Conservation (phyloP, 1,284 basidiomycete genomes). For the Xanthoconium separans region DNA sequence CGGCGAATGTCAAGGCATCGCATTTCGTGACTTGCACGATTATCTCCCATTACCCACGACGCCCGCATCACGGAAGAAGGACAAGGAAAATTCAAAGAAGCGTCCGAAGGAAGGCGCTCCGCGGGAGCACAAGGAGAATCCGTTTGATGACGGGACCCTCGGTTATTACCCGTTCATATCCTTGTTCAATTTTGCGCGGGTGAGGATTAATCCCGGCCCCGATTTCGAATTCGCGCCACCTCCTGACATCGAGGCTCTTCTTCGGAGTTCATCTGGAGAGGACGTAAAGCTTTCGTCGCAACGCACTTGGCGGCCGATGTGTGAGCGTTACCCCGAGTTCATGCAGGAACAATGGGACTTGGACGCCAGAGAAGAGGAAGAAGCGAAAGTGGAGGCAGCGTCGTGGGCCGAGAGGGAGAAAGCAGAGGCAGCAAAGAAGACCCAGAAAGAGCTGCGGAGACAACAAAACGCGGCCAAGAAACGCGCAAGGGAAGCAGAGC, state of each 20-base stretch:
- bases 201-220: slow-evolving; percentile 86
- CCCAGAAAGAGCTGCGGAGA: slow-evolving; percentile 49
- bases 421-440: slow-evolving; percentile 48
- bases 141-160: slow-evolving; percentile 90
- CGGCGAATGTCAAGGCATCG: slow-evolving; percentile 82
- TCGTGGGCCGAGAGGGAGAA: slow-evolving; percentile 42
- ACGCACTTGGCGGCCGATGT: slow-evolving; percentile 71
- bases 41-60: slow-evolving; percentile 81
- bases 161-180: slow-evolving; percentile 97
- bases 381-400: slow-evolving; percentile 46
- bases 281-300: slow-evolving; percentile 35
- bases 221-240: slow-evolving; percentile 81
- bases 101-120: slow-evolving; percentile 59
- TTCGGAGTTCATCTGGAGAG: slow-evolving; percentile 37
- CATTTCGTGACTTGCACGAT: slow-evolving; percentile 89
- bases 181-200: slow-evolving; percentile 87
- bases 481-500: slow-evolving; percentile 40
- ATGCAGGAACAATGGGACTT: slow-evolving; percentile 75
- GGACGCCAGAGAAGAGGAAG: slow-evolving; percentile 66
- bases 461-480: slow-evolving; percentile 53
- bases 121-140: slow-evolving; percentile 78
- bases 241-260: slow-evolving; percentile 62
- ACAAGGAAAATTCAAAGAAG: slow-evolving; percentile 49
- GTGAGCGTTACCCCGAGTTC: slow-evolving; percentile 76
- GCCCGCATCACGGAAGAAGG: slow-evolving; percentile 52